These are phyloP conservation scores for Tricharina praecox DNA, from an alignment of 495 filamentous ascomycete genomes.

Conservation along the genomic window DNA sequence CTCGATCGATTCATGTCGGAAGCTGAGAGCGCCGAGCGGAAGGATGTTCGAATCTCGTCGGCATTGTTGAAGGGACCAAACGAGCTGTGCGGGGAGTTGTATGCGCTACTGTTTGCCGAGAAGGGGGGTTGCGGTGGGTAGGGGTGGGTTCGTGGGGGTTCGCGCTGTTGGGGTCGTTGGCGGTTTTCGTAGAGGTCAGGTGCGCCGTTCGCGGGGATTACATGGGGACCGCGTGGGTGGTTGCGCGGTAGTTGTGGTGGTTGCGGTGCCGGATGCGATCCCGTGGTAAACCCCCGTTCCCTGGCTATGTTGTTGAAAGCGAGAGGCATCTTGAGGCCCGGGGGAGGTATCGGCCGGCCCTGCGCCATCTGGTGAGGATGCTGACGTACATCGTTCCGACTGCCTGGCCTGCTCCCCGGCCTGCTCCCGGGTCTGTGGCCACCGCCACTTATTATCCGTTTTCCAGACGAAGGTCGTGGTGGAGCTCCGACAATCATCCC, in stretches of 20 bases:
- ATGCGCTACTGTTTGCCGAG: conserved; percentile 16
- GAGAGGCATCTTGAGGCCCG: conserved; percentile 24
- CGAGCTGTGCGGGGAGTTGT: conserved; percentile 24
- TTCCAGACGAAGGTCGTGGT: neutral
- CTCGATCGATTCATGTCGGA: conserved; percentile 17
- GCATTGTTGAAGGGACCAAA: conserved; percentile 7
- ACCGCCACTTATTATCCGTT: conserved; percentile 15
- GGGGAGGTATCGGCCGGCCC: conserved; percentile 12
- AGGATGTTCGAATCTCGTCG: conserved; percentile 17
- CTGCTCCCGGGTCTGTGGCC: conserved; percentile 4
- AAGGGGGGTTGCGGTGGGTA: conserved; percentile 17
- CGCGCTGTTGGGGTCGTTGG: conserved; percentile 8
- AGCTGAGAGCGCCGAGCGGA: conserved; percentile 15
- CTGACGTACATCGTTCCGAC: neutral
- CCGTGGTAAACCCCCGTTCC: conserved; percentile 22
- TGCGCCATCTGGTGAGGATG: neutral
- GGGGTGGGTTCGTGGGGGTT: conserved; percentile 17
- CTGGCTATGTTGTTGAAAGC: conserved; percentile 25
- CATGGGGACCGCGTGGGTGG: conserved; percentile 3
- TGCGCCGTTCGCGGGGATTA: conserved; percentile 9
- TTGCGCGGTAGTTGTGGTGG: neutral
- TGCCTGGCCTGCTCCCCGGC: conserved; percentile 4
- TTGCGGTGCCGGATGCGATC: conserved; percentile 9
- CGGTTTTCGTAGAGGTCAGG: conserved; percentile 22
- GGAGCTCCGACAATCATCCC: conserved; percentile 7